Conservation (phyloP, 2,329 filamentous ascomycete species). For the Diaporthe citriasiana region DNA sequence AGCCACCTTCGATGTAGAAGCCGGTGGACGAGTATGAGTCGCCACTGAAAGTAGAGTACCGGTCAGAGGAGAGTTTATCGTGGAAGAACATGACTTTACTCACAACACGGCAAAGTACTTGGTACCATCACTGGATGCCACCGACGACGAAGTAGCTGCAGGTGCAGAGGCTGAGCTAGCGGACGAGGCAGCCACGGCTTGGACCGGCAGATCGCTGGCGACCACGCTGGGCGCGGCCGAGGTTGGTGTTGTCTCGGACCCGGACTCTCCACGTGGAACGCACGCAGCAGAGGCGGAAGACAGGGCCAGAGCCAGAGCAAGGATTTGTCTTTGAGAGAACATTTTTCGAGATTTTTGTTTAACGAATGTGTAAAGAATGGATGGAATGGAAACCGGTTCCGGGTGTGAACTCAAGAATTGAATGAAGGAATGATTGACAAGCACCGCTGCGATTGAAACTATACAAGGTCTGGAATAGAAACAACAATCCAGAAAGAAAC, state of each 20-base stretch:
- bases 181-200: conserved; percentile 10
- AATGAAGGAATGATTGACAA: conserved; percentile 2
- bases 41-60: background rate
- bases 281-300: conserved; percentile 38
- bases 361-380: background rate
- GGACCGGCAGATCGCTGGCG: conserved; percentile 7
- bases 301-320: conserved; percentile 33
- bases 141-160: conserved; percentile 25
- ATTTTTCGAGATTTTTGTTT: conserved; percentile 2
- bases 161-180: conserved; percentile 15
- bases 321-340: conserved; percentile 37
- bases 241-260: conserved; percentile 18
- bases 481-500: background rate
- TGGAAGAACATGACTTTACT: background rate
- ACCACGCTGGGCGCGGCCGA: background rate
- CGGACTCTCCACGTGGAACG: conserved; percentile 27
- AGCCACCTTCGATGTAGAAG: conserved; percentile 42
- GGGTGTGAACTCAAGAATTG: background rate
- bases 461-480: conserved; percentile 27
- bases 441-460: conserved; percentile 4
- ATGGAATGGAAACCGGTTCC: conserved; percentile 34
- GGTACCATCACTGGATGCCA: conserved; percentile 30
- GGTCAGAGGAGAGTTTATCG: background rate
- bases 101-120: conserved; percentile 42
- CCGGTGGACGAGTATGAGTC: conserved; percentile 42